A percentile compares a stretch with the other conserved stretches of the same genome.
Conservation (phyloP, 2,329 filamentous ascomycete species). For the Pseudocercospora vitis region DNA sequence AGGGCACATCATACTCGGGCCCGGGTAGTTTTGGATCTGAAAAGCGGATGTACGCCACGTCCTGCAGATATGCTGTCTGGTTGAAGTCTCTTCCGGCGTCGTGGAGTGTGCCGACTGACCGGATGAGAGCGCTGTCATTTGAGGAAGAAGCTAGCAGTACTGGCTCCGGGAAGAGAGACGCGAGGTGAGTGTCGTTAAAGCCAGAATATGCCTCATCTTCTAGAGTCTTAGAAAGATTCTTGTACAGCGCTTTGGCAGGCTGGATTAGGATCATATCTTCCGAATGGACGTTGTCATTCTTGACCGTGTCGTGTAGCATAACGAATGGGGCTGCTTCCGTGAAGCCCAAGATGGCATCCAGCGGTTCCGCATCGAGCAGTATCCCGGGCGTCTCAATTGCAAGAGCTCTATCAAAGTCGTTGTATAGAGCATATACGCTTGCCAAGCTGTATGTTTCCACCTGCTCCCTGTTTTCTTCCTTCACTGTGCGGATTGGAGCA, state of each 20-base stretch:
- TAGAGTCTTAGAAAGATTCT: conserved; percentile 24
- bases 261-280: conserved; percentile 38
- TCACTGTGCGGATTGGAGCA: conserved; percentile 37
- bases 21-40: conserved; percentile 51
- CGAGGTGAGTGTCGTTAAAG: conserved; percentile 36
- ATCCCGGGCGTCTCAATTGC: conserved; percentile 48
- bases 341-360: conserved; percentile 43
- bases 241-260: conserved; percentile 26
- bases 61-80: conserved; percentile 44
- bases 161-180: conserved; percentile 30
- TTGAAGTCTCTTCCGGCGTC: conserved; percentile 42
- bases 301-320: conserved; percentile 32
- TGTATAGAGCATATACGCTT: conserved; percentile 45
- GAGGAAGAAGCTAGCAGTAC: conserved; percentile 31
- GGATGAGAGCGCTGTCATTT: conserved; percentile 30
- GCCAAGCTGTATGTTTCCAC: conserved; percentile 44
- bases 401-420: conserved; percentile 47
- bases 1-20: conserved; percentile 53
- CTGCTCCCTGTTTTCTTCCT: conserved; percentile 21
- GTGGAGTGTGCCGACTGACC: conserved; percentile 37
- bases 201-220: conserved; percentile 8
- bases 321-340: conserved; percentile 34
- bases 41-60: conserved; percentile 50
- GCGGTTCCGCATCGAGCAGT: conserved; percentile 47
- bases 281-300: conserved; percentile 33